These are phyloP conservation scores for Astragalus membranaceus DNA, from an alignment of 306 rosid genomes.

Conservation along the genomic window DNA sequence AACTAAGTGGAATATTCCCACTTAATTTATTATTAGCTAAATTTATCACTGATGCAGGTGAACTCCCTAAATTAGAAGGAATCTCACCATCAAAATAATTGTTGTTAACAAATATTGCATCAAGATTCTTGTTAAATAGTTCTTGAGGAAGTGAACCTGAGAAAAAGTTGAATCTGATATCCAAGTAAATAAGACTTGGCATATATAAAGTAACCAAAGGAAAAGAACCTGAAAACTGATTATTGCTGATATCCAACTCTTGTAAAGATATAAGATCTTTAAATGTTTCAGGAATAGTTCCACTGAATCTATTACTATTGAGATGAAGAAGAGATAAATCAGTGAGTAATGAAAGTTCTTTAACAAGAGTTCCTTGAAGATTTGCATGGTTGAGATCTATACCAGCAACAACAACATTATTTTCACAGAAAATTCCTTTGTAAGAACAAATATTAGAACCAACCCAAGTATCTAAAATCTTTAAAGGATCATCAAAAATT, in stretches of 20 bases:
- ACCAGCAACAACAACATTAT: constrained; percentile 50
- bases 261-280: constrained; percentile 47
- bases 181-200: constrained; percentile 75
- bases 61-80: constrained; percentile 75
- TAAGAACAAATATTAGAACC: constrained; percentile 84
- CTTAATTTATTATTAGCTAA: constrained; percentile 70
- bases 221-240: constrained; percentile 74
- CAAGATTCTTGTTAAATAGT: constrained; percentile 62
- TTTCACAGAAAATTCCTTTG: constrained; percentile 78
- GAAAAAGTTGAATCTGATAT: constrained; percentile 76
- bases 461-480: constrained; percentile 56
- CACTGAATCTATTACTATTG: constrained; percentile 75
- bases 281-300: constrained; percentile 62
- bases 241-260: constrained; percentile 92
- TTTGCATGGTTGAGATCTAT: constrained; percentile 96
- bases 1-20: constrained; percentile 73
- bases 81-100: constrained; percentile 75
- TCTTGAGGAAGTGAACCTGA: constrained; percentile 66
- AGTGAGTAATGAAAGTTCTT: constrained; percentile 63
- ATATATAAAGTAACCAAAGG: constrained; percentile 50
- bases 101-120: constrained; percentile 85
- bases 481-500: constrained; percentile 69
- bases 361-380: constrained; percentile 72
- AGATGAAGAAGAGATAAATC: constrained; percentile 77
- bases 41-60: constrained; percentile 92